These are phyloP conservation scores for Gardenia jasminoides DNA, from an alignment of 257 asterid genomes.

Conservation along the genomic window DNA sequence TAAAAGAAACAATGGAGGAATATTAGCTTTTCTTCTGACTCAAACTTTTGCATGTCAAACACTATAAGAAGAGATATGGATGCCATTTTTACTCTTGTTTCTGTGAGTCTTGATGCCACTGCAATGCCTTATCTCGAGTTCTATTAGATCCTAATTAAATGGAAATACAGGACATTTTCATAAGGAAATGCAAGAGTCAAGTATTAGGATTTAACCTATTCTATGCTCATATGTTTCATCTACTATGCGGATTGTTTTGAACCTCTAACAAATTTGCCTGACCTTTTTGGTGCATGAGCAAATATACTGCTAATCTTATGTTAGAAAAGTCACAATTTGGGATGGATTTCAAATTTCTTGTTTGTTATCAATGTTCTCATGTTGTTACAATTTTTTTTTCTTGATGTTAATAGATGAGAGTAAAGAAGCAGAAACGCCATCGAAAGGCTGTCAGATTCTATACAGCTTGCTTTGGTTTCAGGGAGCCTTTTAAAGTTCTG, in stretches of 20 bases:
- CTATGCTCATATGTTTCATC: neutral
- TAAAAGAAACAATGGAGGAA: no score
- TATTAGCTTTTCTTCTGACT: no score
- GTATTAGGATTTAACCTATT: neutral
- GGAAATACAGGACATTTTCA: neutral
- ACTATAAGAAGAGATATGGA: neutral
- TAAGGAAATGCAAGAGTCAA: neutral
- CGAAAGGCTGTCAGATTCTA: slow-evolving; percentile 73
- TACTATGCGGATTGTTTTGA: neutral
- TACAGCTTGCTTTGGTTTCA: slow-evolving; percentile 78
- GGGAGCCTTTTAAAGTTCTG: slow-evolving; percentile 87
- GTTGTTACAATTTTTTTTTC: neutral
- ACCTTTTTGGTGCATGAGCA: neutral
- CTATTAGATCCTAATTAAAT: neutral
- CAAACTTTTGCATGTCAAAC: neutral
- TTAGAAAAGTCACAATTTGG: neutral
- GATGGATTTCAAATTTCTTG: neutral
- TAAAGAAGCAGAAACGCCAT: slow-evolving; percentile 76
- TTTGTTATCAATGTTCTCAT: neutral
- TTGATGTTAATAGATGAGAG: slow-evolving; percentile 46
- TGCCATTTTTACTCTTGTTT: neutral
- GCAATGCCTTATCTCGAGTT: neutral
- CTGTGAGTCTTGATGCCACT: neutral
- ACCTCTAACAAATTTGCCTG: neutral
- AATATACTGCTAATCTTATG: neutral